Conservation (phyloP, 768 basidiomycete species). For the Rhizopogon vesiculosus region DNA sequence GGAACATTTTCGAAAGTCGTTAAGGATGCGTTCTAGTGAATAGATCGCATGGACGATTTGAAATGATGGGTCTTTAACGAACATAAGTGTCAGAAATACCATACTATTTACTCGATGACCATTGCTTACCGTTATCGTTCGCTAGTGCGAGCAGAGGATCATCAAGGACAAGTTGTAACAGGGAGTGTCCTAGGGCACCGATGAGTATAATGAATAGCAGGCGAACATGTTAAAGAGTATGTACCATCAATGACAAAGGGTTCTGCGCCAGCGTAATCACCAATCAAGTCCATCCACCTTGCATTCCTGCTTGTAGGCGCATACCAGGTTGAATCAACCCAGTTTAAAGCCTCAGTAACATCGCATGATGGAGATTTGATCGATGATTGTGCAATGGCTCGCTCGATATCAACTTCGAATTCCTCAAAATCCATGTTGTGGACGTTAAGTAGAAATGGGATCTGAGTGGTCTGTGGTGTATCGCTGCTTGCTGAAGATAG, state of each 20-base stretch:
- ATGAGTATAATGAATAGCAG: constrained; percentile 1
- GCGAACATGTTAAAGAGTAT: not conserved
- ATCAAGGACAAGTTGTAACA: constrained; percentile 53
- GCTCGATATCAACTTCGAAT: constrained; percentile 23
- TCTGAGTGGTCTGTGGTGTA: not conserved
- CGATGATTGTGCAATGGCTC: not conserved
- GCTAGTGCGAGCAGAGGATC: constrained; percentile 60
- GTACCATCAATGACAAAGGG: constrained; percentile 62
- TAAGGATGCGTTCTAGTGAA: constrained; percentile 46
- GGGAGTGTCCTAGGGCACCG: constrained; percentile 49
- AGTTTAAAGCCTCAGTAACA: constrained; percentile 18
- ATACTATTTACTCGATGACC: not conserved
- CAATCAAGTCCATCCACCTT: constrained; percentile 66
- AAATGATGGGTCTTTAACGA: constrained; percentile 42
- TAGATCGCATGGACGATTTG: constrained; percentile 62
- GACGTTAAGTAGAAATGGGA: not conserved
- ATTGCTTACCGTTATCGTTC: constrained; percentile 33
- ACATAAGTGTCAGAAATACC: not conserved
- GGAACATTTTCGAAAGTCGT: constrained; percentile 43
- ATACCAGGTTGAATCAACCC: constrained; percentile 38
- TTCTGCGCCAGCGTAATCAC: constrained; percentile 67
- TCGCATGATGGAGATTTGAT: constrained; percentile 3
- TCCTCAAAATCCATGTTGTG: constrained; percentile 34
- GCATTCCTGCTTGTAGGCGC: constrained; percentile 28
- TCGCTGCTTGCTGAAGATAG: not conserved